Base-by-base conservation (phyloP, 2,329 filamentous ascomycete genomes). In the Alternaria viburni region DNA sequence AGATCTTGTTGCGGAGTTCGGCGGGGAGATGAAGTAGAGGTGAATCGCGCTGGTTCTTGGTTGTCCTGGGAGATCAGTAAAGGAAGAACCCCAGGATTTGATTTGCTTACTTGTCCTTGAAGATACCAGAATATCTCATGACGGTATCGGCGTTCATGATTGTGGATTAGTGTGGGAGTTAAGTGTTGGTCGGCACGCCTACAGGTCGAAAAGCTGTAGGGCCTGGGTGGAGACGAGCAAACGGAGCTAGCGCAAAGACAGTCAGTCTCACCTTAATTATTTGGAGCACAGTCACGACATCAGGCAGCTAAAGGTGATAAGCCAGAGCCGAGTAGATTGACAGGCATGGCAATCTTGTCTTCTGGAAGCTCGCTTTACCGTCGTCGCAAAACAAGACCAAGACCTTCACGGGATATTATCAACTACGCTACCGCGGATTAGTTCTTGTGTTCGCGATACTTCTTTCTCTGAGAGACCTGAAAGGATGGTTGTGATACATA, bases 121-220 rank as follows among this genome's bases (percentile, higher is more conserved):
- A 36, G 32, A 36, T 8, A 36, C 0, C 2, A 3, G 3, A 1
- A n/a, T 1, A 5, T 36, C 7, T 36, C 15, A 9, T 32, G 1
- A 7, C 0, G 15, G 1, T n/a, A 36, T 36, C 32, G 32, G 1
- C 32, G 7, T 36, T 15, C 32, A 36, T 36, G 4, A 36, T 36
- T 36, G 7, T 36, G 32, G 32, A 36, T 9, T n/a, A 1, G 4
- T n/a, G 4, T n/a, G 15, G 15, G 32, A 36, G 8, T 36, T 5
- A 36, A 15, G 15, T 36, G 32, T 36, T 36, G 15, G 32, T 36
- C 15, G 32, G 32, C 1, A 36, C 4, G 32, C 5, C 8, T 2
- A 36, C n/a, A n/a, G 32, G 8, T 36, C 32, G 2, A n/a, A 1
- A 36, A 36, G 32, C 4, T 36, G 15, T 36, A 36, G 15, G 32